Conservation (phyloP, 2,329 filamentous ascomycete genomes). For the Cordyceps cicadae region DNA sequence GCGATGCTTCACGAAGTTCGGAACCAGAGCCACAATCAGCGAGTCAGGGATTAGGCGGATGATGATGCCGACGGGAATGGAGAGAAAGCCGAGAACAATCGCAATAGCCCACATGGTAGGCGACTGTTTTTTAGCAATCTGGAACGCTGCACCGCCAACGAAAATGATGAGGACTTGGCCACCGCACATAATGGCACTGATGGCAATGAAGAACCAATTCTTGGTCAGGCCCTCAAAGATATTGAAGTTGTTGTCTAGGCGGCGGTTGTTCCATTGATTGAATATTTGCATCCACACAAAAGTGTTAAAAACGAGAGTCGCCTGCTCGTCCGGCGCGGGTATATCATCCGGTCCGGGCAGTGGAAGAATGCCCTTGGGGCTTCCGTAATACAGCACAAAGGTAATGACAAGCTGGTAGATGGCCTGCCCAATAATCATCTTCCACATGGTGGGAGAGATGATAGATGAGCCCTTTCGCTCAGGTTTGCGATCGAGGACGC, state of each 20-base stretch:
- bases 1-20: constrained; percentile 43
- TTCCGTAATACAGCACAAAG: constrained; percentile 73
- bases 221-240: constrained; percentile 80
- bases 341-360: constrained; percentile 42
- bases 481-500: constrained; percentile 68
- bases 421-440: constrained; percentile 94
- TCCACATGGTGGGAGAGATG: constrained; percentile 94
- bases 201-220: constrained; percentile 84
- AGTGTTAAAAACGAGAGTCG: constrained; percentile 89
- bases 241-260: constrained; percentile 90
- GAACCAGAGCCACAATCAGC: constrained; percentile 45
- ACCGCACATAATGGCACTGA: constrained; percentile 79
- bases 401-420: constrained; percentile 78
- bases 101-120: constrained; percentile 82
- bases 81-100: constrained; percentile 73
- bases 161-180: constrained; percentile 87
- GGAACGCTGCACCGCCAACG: constrained; percentile 74
- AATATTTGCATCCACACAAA: constrained; percentile 99
- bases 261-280: constrained; percentile 95
- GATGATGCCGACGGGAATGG: constrained; percentile 72
- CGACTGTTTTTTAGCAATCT: constrained; percentile 56
- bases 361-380: constrained; percentile 32
- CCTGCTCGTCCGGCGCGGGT: constrained; percentile 40
- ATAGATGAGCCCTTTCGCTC: constrained; percentile 49
- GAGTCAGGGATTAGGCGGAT: constrained; percentile 78